Evolutionary conservation across 202 grass and related monocot species (phyloP).

Genomic region (Carex arenaria): DNA sequence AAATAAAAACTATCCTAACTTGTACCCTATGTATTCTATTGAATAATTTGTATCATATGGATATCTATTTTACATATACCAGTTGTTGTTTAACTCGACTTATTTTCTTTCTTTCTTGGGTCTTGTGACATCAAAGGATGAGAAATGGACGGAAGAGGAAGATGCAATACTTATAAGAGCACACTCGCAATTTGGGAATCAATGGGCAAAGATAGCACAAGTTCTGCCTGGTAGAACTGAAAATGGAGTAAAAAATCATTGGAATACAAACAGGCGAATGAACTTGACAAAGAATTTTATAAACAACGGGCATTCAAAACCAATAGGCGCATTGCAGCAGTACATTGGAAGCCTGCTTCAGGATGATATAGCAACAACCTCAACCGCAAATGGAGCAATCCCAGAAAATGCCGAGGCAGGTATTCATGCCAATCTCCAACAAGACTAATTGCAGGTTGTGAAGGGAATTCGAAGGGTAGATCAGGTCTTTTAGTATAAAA

Average conservation of each 20-base stretch:
- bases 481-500: neutral
- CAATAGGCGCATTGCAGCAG: no score
- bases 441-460: neutral
- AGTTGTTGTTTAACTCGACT: neutral
- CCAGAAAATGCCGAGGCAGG: neutral
- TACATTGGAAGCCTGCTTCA: no score
- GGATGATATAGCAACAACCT: no score
- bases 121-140: neutral
- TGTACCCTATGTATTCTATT: neutral
- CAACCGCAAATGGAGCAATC: no score
- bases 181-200: conserved; percentile 29
- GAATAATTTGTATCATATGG: neutral
- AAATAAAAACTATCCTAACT: neutral
- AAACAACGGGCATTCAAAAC: no score
- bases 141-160: conserved; percentile 34
- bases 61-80: neutral
- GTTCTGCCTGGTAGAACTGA: conserved; percentile 41
- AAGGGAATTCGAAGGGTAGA: neutral
- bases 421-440: neutral
- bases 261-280: conserved; percentile 38
- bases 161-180: conserved; percentile 33
- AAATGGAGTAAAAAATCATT: conserved; percentile 58
- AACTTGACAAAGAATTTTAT: neutral
- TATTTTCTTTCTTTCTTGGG: neutral
- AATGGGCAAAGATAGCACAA: conserved; percentile 35